Conservation (phyloP, 2,329 filamentous ascomycete genomes). For the Dothideomycetidae sp. region DNA sequence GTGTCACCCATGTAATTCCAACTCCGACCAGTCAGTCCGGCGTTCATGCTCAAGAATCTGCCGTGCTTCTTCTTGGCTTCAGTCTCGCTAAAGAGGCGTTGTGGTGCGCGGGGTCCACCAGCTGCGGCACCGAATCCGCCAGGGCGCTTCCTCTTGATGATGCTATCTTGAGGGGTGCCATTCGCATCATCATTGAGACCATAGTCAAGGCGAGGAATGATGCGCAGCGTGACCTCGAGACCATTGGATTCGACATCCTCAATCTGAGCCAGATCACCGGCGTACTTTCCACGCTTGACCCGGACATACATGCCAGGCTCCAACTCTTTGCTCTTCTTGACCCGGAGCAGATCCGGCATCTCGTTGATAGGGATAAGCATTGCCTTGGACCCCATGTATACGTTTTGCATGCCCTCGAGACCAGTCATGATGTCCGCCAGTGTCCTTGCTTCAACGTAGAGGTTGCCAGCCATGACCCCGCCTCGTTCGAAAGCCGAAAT, state of each 20-base stretch:
- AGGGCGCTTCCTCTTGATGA: conserved; percentile 64
- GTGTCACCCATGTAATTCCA: conserved; percentile 81
- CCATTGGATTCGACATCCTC: conserved; percentile 88
- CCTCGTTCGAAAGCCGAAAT: conserved; percentile 87
- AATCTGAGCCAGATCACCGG: conserved; percentile 80
- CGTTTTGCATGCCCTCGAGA: conserved; percentile 71
- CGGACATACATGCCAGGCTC: conserved; percentile 87
- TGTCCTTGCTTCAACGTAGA: conserved; percentile 85
- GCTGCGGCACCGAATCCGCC: conserved; percentile 27
- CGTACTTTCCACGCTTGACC: conserved; percentile 67
- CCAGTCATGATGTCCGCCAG: conserved; percentile 75
- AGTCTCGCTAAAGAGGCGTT: conserved; percentile 79
- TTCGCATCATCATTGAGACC: conserved; percentile 67
- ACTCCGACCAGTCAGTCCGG: conserved; percentile 46
- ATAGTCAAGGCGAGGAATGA: conserved; percentile 87
- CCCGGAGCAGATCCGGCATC: conserved; percentile 88
- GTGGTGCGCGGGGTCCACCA: conserved; percentile 57
- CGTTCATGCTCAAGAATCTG: conserved; percentile 41
- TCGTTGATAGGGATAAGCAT: conserved; percentile 89
- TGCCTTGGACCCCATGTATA: conserved; percentile 78
- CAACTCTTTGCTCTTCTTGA: conserved; percentile 71
- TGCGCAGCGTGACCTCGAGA: conserved; percentile 69
- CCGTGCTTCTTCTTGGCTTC: conserved; percentile 84
- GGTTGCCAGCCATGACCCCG: conserved; percentile 77
- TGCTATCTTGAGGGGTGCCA: conserved; percentile 25